Evolutionary conservation across 1,284 basidiomycete species (phyloP), one percentile per base, ranked within the genome.

Genomic region (Rhodotorula glutinis): DNA sequence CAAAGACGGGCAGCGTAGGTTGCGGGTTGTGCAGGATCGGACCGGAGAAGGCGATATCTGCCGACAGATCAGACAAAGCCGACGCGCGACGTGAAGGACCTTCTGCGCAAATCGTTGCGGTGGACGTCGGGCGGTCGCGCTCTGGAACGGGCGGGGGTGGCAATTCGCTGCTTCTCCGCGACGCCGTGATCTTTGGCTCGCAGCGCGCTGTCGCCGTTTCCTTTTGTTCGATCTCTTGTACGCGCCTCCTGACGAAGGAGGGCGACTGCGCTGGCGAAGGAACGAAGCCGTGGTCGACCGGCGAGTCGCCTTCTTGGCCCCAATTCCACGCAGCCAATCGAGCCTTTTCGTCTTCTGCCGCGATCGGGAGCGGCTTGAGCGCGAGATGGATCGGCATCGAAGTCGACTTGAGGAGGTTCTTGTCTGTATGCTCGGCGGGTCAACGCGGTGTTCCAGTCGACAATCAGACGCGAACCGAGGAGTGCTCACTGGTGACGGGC

Each of bases 31-130:
- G 38, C 29, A 57, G 16, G 13, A n/a, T 5, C 10, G 47, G 29
- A 10, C 38, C 58, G 25, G 58, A 38, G 27, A 52, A 59, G 33
- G 58, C 58, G 7, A 59, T 52, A 25, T 52, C 49, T 11, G 40
- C 40, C 11, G 58, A 52, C 23, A 25, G 5, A 27, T 52, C 17
- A 8, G 49, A 51, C 13, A 25, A 13, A 3, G 14, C 4, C 49
- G 49, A 51, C 11, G 25, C 25, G 25, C 49, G 49, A 10, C 49
- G 49, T 10, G 49, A 51, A 11, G n/a, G 25, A 2, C 10, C 14
- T 0, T 17, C 49, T 7, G 27, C 49, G 25, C 14, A 51, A 14
- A 25, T 16, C 11, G 49, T 27, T 25, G 16, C 49, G 25, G 21
- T 17, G 23, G 46, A 47, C 10, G n/a, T 21, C 23, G 46, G 23